Evolutionary conservation across 2,329 filamentous ascomycete species (phyloP).

Genomic region (Neodidymelliopsis sp.): DNA sequence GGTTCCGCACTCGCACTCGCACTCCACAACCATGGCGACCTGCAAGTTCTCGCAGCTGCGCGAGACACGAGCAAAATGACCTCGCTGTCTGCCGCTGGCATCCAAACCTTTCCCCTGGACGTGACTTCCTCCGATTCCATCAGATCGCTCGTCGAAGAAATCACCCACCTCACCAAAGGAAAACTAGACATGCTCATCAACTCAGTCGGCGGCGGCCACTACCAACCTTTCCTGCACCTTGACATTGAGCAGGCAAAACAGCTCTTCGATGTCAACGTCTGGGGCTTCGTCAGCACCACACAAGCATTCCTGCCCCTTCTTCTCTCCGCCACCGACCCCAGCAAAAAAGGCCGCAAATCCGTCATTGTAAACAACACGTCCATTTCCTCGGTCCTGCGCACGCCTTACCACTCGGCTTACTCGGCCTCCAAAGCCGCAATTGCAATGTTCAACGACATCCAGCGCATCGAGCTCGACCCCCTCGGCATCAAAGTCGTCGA

Average conservation of each 20-base stretch:
- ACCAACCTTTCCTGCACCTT: conserved; percentile 43
- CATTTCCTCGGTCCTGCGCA: conserved; percentile 14
- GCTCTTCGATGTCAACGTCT: conserved; percentile 50
- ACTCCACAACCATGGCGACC: conserved; percentile 45
- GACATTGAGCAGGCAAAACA: conserved; percentile 18
- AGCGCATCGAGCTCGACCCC: conserved; percentile 31
- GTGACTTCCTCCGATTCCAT: conserved; percentile 19
- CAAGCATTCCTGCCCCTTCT: conserved; percentile 48
- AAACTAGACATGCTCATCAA: conserved; percentile 45
- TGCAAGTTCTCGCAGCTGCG: conserved; percentile 54
- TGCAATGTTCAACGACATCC: conserved; percentile 37
- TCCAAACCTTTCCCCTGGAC: conserved; percentile 13
- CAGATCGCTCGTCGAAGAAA: conserved; percentile 8
- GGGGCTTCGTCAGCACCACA: conserved; percentile 45
- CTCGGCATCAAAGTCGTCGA: conserved; percentile 34
- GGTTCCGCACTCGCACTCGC: conserved; percentile 52
- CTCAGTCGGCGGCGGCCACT: conserved; percentile 50
- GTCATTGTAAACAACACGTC: conserved; percentile 17
- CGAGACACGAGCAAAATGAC: conserved; percentile 43
- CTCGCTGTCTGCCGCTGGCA: conserved; percentile 1
- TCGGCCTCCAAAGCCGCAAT: conserved; percentile 50
- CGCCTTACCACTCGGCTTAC: conserved; percentile 32
- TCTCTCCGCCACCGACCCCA: conserved; percentile 7
- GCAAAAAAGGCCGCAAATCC: conserved; percentile 11
- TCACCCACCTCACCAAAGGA: conserved; percentile 17